A percentile compares a stretch with the other conserved stretches of the same genome.
Conservation (phyloP, 352 stramenopile species). For the Nothophytophthora sp. region DNA sequence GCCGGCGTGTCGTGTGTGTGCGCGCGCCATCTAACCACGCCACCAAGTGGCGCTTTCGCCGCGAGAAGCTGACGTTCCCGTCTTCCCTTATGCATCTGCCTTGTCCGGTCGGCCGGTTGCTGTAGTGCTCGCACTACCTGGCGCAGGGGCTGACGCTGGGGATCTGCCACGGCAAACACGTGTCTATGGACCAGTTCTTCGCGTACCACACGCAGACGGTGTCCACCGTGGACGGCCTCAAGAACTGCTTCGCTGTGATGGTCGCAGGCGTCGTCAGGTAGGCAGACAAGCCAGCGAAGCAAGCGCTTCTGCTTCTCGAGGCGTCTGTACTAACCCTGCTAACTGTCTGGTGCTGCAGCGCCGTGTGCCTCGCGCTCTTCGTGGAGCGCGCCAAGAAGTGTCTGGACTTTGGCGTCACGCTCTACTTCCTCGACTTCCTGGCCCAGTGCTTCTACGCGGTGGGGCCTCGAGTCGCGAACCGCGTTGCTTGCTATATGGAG, state of each 20-base stretch:
- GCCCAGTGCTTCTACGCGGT: conserved; percentile 84
- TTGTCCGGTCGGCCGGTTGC: no score
- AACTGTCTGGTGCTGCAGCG: conserved; percentile 31
- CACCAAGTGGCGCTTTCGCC: neutral
- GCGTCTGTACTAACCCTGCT: conserved; percentile 5
- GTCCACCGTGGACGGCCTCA: conserved; percentile 72
- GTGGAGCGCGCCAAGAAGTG: conserved; percentile 92
- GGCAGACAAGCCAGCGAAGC: no score
- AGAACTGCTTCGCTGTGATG: conserved; percentile 80
- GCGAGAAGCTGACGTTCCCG: neutral
- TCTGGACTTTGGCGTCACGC: conserved; percentile 89
- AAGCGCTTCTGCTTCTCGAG: no score
- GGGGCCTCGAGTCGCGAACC: no score
- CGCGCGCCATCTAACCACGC: neutral
- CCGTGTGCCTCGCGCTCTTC: conserved; percentile 75
- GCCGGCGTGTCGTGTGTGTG: neutral
- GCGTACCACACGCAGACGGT: conserved; percentile 81
- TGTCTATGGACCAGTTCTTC: conserved; percentile 86
- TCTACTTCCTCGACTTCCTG: conserved; percentile 88
- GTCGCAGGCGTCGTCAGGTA: conserved; percentile 54
- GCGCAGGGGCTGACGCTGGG: conserved; percentile 67
- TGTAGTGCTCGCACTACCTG: conserved; percentile 86
- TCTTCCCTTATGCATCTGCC: neutral
- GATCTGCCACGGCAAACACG: conserved; percentile 69
- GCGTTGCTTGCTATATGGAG: no score